A percentile compares a stretch with the other conserved stretches of the same genome.
Evolutionary conservation across 108 stramenopile genomes (phyloP).

Genomic region (Cyclotella cryptica): DNA sequence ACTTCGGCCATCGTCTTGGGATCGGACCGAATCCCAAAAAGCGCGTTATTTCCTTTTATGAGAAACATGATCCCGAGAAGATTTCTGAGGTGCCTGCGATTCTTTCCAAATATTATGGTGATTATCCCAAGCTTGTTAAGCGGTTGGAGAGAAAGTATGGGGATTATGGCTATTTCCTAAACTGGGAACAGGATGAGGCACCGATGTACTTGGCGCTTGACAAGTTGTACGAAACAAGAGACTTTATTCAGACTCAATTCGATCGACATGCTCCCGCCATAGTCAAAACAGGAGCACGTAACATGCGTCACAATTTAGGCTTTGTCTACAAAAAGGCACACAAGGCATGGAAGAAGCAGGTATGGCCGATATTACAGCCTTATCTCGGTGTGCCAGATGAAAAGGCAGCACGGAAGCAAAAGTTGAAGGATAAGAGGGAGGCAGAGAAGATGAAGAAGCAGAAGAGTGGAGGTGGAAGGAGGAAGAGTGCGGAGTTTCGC

Average conservation of each 20-base stretch:
- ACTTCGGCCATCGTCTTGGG: constrained; percentile 77
- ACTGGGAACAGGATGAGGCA: constrained; percentile 92
- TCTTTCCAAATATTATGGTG: constrained; percentile 87
- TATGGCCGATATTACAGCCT: constrained; percentile 89
- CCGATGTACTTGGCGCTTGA: constrained; percentile 75
- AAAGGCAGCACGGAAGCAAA: constrained; percentile 74
- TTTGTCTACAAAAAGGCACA: constrained; percentile 72
- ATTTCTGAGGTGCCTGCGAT: constrained; percentile 75
- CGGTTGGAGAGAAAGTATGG: constrained; percentile 90
- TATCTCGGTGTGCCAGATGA: constrained; percentile 82
- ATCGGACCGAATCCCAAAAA: constrained; percentile 82
- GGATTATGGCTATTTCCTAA: constrained; percentile 92
- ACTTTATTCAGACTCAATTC: constrained; percentile 59
- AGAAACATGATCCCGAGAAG: constrained; percentile 92
- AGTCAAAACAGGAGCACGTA: constrained; percentile 75
- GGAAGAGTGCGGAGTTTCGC: constrained; percentile 76
- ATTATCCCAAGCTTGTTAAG: constrained; percentile 87
- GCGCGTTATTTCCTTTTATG: constrained; percentile 88
- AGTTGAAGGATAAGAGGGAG: constrained; percentile 77
- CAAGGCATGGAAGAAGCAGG: constrained; percentile 71
- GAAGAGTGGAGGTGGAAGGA: constrained; percentile 56
- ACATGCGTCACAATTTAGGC: constrained; percentile 80
- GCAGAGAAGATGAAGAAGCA: constrained; percentile 59
- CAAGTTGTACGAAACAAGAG: constrained; percentile 68
- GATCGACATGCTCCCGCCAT: constrained; percentile 80